Conservation (phyloP, 352 stramenopile genomes). For the Hyaloperonospora brassicae region DNA sequence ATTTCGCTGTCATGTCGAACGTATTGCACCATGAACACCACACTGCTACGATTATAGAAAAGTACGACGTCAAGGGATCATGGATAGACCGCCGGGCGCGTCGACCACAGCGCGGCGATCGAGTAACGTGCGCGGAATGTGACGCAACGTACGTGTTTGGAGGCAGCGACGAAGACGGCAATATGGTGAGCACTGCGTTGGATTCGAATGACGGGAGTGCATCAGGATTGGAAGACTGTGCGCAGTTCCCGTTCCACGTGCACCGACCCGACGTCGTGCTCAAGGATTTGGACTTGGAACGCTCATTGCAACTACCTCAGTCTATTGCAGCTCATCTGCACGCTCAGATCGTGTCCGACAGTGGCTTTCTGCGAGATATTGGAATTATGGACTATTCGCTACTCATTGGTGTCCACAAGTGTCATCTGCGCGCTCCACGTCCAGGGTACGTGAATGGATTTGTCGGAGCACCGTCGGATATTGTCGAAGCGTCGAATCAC, state of each 20-base stretch:
- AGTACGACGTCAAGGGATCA: constrained; percentile 75
- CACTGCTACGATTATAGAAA: constrained; percentile 52
- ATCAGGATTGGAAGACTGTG: constrained; percentile 10
- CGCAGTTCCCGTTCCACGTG: constrained; percentile 30
- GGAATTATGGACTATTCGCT: constrained; percentile 81
- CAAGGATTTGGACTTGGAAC: constrained; percentile 59
- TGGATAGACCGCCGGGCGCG: constrained; percentile 57
- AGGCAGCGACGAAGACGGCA: constrained; percentile 23
- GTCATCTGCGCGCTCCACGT: constrained; percentile 26
- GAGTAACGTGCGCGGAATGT: constrained; percentile 61
- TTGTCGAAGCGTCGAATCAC: constrained; percentile 17
- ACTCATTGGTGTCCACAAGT: constrained; percentile 63
- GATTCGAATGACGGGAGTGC: constrained; percentile 5
- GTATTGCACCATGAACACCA: constrained; percentile 55
- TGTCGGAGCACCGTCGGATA: constrained; percentile 1
- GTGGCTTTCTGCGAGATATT: constrained; percentile 56
- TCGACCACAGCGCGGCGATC: constrained; percentile 38
- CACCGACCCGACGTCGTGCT: constrained; percentile 63
- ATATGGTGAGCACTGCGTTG: constrained; percentile 14
- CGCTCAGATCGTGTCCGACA: constrained; percentile 43
- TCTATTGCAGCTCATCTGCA: constrained; percentile 31
- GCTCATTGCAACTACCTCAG: constrained; percentile 33
- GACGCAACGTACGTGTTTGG: constrained; percentile 45
- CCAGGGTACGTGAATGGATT: constrained; percentile 5
- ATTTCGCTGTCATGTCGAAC: constrained; percentile 78